Evolutionary conservation across 2,329 filamentous ascomycete species (phyloP).

Genomic region (Colletotrichum spaethianum): DNA sequence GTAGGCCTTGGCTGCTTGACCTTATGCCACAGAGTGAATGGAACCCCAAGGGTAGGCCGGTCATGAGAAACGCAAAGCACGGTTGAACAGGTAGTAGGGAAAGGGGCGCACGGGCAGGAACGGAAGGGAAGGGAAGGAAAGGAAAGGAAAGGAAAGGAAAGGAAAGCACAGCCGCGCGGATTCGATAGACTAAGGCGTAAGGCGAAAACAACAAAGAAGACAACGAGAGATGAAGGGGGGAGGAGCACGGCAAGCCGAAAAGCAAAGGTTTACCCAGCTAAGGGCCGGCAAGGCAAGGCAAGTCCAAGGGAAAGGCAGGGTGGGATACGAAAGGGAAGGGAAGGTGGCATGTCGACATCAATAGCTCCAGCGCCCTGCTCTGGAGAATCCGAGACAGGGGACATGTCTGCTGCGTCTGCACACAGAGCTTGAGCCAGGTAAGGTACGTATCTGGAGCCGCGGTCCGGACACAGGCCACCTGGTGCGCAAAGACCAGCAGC

Average conservation of each 20-base stretch:
- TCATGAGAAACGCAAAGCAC: background rate
- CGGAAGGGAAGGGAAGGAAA: slow-evolving; percentile 7
- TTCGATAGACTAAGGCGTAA: background rate
- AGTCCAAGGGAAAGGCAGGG: background rate
- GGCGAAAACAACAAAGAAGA: background rate
- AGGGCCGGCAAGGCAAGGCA: background rate
- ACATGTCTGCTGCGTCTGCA: slow-evolving; percentile 13
- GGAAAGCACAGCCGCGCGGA: background rate
- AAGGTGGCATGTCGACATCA: background rate
- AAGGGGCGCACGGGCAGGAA: background rate
- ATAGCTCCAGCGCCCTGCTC: background rate
- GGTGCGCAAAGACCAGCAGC: slow-evolving; percentile 4
- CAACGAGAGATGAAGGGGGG: background rate
- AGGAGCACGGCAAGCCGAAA: background rate
- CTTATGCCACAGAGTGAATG: slow-evolving; percentile 11
- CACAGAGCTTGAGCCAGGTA: background rate
- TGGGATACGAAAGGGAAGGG: background rate
- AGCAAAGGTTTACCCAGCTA: background rate
- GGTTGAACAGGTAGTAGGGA: background rate
- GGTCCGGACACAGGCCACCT: slow-evolving; percentile 12
- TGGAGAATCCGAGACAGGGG: slow-evolving; percentile 18
- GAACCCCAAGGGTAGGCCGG: background rate
- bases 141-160: background rate
- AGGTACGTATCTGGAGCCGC: background rate
- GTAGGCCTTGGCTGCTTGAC: slow-evolving; percentile 5